Evolutionary conservation across 352 stramenopile genomes (phyloP).

Genomic region (Phytophthora europaea): DNA sequence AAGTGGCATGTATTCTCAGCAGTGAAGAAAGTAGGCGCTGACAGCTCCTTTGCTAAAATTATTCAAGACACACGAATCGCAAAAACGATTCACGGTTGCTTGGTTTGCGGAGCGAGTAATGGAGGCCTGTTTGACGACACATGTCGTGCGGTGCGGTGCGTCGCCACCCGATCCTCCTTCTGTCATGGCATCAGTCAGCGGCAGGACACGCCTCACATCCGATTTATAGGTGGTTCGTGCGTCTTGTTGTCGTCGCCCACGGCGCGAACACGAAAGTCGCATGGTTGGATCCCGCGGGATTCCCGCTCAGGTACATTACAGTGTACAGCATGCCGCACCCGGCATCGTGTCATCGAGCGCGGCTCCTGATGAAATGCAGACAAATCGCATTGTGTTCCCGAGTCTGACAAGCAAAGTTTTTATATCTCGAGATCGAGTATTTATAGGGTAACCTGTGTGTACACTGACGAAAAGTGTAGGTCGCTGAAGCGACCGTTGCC

Average conservation of each 20-base stretch:
- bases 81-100: not conserved
- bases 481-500: not conserved
- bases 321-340: not conserved
- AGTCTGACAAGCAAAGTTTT: conserved; percentile 11
- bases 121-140: conserved; percentile 14
- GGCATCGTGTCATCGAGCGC: conserved; percentile 30
- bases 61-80: not conserved
- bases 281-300: conserved; percentile 1
- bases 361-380: conserved; percentile 31
- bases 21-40: no score
- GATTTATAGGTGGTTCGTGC: conserved; percentile 6
- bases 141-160: conserved; percentile 20
- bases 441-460: not conserved
- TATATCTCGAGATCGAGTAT: conserved; percentile 29
- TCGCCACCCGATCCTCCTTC: conserved; percentile 16
- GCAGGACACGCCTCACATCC: not conserved
- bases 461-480: conserved; percentile 12
- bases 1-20: not conserved
- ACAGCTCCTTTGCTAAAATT: not conserved
- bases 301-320: not conserved
- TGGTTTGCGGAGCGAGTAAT: not conserved
- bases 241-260: conserved; percentile 21
- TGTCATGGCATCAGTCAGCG: conserved; percentile 17
- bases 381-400: conserved; percentile 11
- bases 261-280: not conserved